Evolutionary conservation across 495 filamentous ascomycete species (phyloP).

Genomic region (Neurospora sp.): DNA sequence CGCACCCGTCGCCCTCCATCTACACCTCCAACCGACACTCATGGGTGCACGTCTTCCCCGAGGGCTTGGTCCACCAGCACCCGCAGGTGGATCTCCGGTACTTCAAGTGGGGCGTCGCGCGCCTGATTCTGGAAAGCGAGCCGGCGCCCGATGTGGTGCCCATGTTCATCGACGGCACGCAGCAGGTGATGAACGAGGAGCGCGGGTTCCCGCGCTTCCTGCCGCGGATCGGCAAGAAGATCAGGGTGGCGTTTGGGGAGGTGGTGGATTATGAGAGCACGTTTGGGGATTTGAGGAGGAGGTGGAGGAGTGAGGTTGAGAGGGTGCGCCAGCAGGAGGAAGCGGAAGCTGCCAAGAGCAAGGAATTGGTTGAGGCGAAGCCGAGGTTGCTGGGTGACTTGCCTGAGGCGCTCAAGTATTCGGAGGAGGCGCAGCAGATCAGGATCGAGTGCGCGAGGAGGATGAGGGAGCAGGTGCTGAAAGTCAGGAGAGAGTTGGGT

Average conservation of each 20-base stretch:
- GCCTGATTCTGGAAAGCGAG: slow-evolving; percentile 78
- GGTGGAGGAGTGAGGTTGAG: slow-evolving; percentile 55
- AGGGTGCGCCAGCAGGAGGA: slow-evolving; percentile 1
- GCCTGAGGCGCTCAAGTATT: slow-evolving; percentile 44
- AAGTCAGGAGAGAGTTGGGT: slow-evolving; percentile 55
- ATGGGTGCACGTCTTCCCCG: slow-evolving; percentile 95
- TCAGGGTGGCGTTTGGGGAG: slow-evolving; percentile 68
- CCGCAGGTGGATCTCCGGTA: slow-evolving; percentile 73
- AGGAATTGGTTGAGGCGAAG: not conserved
- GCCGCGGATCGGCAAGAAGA: slow-evolving; percentile 59
- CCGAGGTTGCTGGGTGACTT: not conserved
- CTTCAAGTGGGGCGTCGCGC: slow-evolving; percentile 92
- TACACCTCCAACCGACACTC: slow-evolving; percentile 45
- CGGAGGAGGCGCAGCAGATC: slow-evolving; percentile 63
- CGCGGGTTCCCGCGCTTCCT: slow-evolving; percentile 71
- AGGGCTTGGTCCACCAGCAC: slow-evolving; percentile 87
- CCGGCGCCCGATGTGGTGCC: slow-evolving; percentile 79
- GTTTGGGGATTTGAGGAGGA: slow-evolving; percentile 57
- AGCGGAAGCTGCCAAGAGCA: not conserved
- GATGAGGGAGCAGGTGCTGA: slow-evolving; percentile 68
- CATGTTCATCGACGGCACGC: slow-evolving; percentile 84
- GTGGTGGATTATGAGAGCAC: slow-evolving; percentile 46
- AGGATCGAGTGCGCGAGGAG: slow-evolving; percentile 73
- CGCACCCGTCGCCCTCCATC: slow-evolving; percentile 46
- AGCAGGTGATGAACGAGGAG: slow-evolving; percentile 75